Percentiles rank a stretch among this genome's conserved stretches.
These are phyloP conservation scores for Nannizzia gypsea DNA, from an alignment of 2,329 filamentous ascomycete species.

Conservation along the genomic window DNA sequence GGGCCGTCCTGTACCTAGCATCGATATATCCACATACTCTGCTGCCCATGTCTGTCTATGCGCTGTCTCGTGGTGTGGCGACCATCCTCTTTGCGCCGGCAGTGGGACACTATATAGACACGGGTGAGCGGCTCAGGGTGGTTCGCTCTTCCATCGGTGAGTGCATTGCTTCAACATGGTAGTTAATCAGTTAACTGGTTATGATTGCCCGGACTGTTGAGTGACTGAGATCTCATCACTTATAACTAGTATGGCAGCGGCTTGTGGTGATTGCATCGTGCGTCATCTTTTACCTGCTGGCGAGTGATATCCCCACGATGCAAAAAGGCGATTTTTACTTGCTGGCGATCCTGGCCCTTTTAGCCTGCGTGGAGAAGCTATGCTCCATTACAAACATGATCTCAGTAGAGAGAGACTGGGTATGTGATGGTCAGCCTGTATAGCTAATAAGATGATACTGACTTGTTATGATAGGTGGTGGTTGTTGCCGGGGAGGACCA, in stretches of 20 bases:
- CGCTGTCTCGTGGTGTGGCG: background rate
- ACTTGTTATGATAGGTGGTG: background rate
- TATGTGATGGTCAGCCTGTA: constrained; percentile 12
- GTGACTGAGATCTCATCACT: background rate
- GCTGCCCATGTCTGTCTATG: background rate
- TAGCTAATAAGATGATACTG: background rate
- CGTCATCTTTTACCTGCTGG: background rate
- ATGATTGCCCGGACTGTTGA: background rate
- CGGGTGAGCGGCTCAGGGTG: background rate
- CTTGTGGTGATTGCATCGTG: background rate
- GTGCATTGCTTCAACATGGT: no score
- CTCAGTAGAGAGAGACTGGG: constrained; percentile 60
- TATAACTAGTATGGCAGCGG: background rate
- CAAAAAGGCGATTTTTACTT: background rate
- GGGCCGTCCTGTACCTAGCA: constrained; percentile 48
- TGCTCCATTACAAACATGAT: constrained; percentile 53
- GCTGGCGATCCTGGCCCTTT: constrained; percentile 31
- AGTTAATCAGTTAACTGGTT: background rate
- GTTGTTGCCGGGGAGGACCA: background rate
- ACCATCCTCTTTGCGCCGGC: background rate
- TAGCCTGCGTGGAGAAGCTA: constrained; percentile 60
- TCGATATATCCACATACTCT: constrained; percentile 38
- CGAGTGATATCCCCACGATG: background rate
- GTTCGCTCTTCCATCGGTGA: background rate
- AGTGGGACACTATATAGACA: background rate